Base-by-base conservation (phyloP, 208 protist genomes). In the Phytomonas sp. region DNA sequence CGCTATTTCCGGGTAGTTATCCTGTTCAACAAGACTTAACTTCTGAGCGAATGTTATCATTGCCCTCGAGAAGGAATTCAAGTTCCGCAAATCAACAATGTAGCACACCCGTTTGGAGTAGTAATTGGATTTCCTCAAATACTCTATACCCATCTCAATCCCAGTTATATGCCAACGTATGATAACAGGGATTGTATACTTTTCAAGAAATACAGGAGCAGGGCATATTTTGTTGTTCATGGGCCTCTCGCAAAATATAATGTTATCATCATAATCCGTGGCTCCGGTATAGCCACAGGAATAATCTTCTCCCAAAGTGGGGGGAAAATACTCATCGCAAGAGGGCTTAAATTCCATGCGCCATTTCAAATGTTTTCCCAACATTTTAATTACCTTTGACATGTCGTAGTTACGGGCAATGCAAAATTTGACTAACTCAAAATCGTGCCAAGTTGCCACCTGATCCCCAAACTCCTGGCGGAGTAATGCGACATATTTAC, bases 1-100 rank as follows among this genome's bases (percentile, higher is more conserved):
- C 34, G 92, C 73, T 64, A 92, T 86, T 71, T 94, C 89, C 4
- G 89, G 89, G 78, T 94, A 94, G 77, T 94, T 94, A 63, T 91
- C 85, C 77, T 94, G 89, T 73, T 92, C 86, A 30, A 92, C 73
- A 12, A 77, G 71, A 10, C 83, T 85, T 31, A 92, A 61, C 31
- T 86, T 94, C 69, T 86, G 86, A 29, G 82, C 89, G 69, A 94
- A 94, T 52, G 74, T 74, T 66, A 94, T 89, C 84, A 94, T 88
- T 29, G 85, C 82, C 19, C 78, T 73, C 61, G 80, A 84, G 75
- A 90, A 85, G 23, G 76, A 63, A 16, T 83, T 85, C 32, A 94
- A 77, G 66, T 86, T 84, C 23, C 78, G 66, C 60, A 91, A 69
- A 72, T 91, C 87, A 23, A 91, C 78, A 31, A 92, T 79, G 81